These are phyloP conservation scores for Asterochloris erici DNA, from an alignment of 139 green algal species.

Conservation along the genomic window DNA sequence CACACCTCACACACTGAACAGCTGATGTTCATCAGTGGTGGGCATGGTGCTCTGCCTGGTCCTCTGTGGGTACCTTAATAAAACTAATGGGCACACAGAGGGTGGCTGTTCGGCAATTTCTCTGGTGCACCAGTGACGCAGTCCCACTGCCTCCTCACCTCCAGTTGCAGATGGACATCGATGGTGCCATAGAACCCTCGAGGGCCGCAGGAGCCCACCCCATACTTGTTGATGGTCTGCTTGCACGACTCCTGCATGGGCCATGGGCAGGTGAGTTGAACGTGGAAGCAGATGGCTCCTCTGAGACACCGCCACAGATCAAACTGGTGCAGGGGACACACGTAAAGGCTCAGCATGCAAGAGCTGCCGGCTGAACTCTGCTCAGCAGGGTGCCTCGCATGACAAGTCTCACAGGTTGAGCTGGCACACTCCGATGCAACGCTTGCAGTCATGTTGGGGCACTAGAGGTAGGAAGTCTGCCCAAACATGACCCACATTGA, in stretches of 20 bases:
- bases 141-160: conserved; percentile 30
- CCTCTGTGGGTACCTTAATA: too few relatives aligned
- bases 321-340: not conserved
- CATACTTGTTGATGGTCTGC: conserved; percentile 86
- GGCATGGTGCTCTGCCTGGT: too few relatives aligned
- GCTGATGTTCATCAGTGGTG: too few relatives aligned
- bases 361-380: too few relatives aligned
- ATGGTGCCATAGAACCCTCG: conserved; percentile 99
- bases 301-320: not conserved
- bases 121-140: not conserved
- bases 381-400: not conserved
- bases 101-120: too few relatives aligned
- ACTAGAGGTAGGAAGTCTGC: too few relatives aligned
- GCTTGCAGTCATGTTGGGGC: too few relatives aligned
- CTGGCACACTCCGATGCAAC: too few relatives aligned
- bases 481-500: too few relatives aligned
- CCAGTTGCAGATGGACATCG: conserved; percentile 90
- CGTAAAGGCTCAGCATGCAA: not conserved
- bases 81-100: too few relatives aligned
- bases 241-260: conserved; percentile 27
- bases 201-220: conserved; percentile 92
- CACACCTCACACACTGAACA: too few relatives aligned
- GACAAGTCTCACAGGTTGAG: too few relatives aligned
- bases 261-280: not conserved
- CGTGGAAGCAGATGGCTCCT: not conserved